Evolutionary conservation across 2,329 filamentous ascomycete species (phyloP), one percentile per base, ranked within the genome.

Genomic region (Pleomassaria siparia): DNA sequence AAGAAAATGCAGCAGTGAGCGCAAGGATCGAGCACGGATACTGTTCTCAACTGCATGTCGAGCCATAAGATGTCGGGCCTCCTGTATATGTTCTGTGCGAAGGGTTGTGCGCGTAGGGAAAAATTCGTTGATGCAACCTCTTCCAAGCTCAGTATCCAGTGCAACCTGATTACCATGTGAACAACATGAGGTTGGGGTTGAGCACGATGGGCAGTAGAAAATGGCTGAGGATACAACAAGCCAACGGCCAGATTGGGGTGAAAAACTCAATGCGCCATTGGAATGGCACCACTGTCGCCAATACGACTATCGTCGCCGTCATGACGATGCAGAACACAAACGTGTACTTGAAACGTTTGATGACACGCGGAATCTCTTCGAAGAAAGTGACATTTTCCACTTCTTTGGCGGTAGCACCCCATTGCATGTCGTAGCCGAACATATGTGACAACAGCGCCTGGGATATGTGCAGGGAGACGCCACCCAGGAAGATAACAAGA

Each of bases 331-430:
- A 63, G 67, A 89, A 87, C 45, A 79, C 83, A 70, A 82, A 88
- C 12, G 58, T 64, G 41, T 51, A 62, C 74, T 87, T 91, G 78
- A 92, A 92, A 70, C 83, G 85, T 72, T 85, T 86, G 42, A 92
- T 68, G 32, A 95, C 87, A 66, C 87, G 87, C 26, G 87, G 86
- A 15, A 91, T 82, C 66, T 94, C 89, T 50, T 89, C 87, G 73
- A 91, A 92, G 73, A 95, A 95, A 70, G 89, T 88, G 21, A 87
- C 86, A 63, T 87, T 85, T 60, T 90, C 86, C 41, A 83, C 82
- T 74, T 95, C 90, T 73, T 95, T 95, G 32, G 85, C 81, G 0
- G 90, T 95, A 1, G 89, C 84, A 42, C 89, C 89, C 89, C 89
- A 94, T 2, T 82, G 83, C 86, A 94, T 92, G 72, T 94, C 81